These are phyloP conservation scores for Fomitopsis betulina DNA, from an alignment of 1,284 basidiomycete genomes.

Conservation along the genomic window DNA sequence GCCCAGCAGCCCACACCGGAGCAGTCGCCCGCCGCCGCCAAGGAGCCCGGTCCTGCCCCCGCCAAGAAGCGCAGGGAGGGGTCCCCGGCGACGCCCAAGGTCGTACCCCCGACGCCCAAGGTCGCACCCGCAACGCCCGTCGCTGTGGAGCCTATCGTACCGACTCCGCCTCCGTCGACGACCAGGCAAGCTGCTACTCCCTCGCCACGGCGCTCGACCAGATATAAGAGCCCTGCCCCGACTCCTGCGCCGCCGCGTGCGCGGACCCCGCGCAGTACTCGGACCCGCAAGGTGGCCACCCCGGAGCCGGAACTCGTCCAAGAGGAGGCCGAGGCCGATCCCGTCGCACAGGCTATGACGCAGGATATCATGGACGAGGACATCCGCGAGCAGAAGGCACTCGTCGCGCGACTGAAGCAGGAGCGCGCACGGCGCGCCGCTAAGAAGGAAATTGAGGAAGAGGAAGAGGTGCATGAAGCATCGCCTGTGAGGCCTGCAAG, in stretches of 20 bases:
- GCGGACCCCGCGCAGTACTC: conserved; percentile 37
- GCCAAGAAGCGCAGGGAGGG: conserved; percentile 64
- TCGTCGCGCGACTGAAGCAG: conserved; percentile 61
- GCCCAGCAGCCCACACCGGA: conserved; percentile 29
- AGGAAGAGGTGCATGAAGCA: conserved; percentile 12
- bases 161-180: conserved; percentile 20
- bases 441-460: conserved; percentile 24
- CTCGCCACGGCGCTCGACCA: conserved; percentile 42
- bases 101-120: conserved; percentile 45
- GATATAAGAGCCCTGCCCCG: conserved; percentile 44
- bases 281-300: conserved; percentile 31
- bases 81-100: conserved; percentile 51
- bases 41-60: conserved; percentile 31
- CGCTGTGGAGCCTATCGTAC: conserved; percentile 9
- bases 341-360: conserved; percentile 37
- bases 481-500: conserved; percentile 17
- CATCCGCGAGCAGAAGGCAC: conserved; percentile 63
- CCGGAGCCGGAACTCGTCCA: conserved; percentile 46
- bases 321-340: conserved; percentile 45
- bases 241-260: conserved; percentile 20
- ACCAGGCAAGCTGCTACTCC: conserved; percentile 18
- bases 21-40: conserved; percentile 25
- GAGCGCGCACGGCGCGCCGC: conserved; percentile 21
- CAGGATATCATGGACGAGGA: conserved; percentile 64
- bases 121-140: conserved; percentile 13